These are phyloP conservation scores for Madurella mycetomatis DNA, from an alignment of 2,329 filamentous ascomycete species.

Conservation along the genomic window DNA sequence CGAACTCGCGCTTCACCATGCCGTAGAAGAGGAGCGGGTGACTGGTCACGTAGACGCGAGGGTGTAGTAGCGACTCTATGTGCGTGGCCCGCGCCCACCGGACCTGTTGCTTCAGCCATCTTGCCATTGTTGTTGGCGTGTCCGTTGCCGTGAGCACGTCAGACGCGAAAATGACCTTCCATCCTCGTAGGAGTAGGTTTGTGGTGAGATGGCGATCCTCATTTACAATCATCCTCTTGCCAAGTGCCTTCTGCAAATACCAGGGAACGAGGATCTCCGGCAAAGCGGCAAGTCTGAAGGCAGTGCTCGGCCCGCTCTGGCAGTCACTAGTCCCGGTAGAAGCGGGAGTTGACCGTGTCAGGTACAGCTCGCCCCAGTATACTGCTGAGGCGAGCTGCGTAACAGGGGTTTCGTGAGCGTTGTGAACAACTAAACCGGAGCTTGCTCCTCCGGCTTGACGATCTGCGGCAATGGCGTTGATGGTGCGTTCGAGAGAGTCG, in stretches of 20 bases:
- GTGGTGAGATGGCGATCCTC: conserved; percentile 17
- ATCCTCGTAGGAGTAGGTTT: conserved; percentile 12
- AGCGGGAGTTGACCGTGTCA: conserved; percentile 16
- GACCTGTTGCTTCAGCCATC: conserved; percentile 17
- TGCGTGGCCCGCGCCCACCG: conserved; percentile 17
- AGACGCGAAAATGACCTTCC: conserved; percentile 17
- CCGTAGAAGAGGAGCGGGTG: conserved; percentile 15
- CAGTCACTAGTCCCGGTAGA: conserved; percentile 14
- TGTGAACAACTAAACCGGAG: conserved; percentile 12
- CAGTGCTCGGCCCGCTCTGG: conserved; percentile 15
- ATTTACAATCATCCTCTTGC: conserved; percentile 18
- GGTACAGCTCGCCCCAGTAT: conserved; percentile 17
- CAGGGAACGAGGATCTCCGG: conserved; percentile 14
- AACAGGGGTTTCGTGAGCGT: conserved; percentile 8
- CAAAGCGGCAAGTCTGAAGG: conserved; percentile 10
- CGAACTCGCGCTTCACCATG: conserved; percentile 16
- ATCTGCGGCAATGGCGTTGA: conserved; percentile 15
- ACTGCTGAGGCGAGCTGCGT: conserved; percentile 12
- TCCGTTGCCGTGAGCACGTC: conserved; percentile 15
- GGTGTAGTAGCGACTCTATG: conserved; percentile 15
- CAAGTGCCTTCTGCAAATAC: conserved; percentile 13
- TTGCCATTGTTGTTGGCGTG: conserved; percentile 13
- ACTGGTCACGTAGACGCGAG: conserved; percentile 13
- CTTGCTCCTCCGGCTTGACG: conserved; percentile 11
- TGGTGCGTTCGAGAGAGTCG: conserved; percentile 13